Conservation (phyloP, 2,329 filamentous ascomycete species). For the Verticillium longisporum region DNA sequence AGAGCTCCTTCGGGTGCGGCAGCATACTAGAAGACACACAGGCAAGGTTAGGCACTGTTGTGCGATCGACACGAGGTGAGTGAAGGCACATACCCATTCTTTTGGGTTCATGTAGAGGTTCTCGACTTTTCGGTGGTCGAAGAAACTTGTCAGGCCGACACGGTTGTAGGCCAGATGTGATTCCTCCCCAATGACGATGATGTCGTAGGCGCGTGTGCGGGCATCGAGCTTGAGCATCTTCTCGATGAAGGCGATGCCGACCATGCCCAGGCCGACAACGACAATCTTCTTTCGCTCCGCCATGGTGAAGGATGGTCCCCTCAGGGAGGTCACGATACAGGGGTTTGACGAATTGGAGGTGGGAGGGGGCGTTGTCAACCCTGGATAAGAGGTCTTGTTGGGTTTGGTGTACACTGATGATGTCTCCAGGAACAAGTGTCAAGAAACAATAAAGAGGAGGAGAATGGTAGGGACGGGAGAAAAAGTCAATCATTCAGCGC, state of each 20-base stretch:
- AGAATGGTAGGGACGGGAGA: background rate
- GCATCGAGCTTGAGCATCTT: conserved; percentile 82
- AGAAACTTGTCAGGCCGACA: conserved; percentile 83
- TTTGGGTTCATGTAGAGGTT: conserved; percentile 81
- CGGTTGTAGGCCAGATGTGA: conserved; percentile 85
- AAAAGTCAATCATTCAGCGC: background rate
- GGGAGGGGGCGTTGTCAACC: background rate
- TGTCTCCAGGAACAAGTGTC: background rate
- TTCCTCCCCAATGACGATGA: conserved; percentile 84
- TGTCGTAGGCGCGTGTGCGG: conserved; percentile 66
- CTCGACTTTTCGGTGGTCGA: conserved; percentile 77
- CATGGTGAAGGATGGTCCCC: conserved; percentile 23
- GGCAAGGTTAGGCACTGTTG: background rate
- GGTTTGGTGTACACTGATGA: background rate
- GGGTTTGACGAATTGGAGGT: background rate
- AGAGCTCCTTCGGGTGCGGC: conserved; percentile 61
- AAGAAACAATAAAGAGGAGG: background rate
- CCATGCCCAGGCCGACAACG: conserved; percentile 86
- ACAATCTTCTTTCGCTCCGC: conserved; percentile 60
- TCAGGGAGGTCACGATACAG: background rate
- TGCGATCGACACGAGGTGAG: background rate
- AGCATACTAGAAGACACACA: conserved; percentile 48
- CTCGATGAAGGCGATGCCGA: conserved; percentile 86
- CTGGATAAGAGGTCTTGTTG: background rate
- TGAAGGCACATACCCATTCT: conserved; percentile 60